phyloP scores from a whole-genome alignment of 345 rosid genomes.

The Populus deltoides region DNA sequence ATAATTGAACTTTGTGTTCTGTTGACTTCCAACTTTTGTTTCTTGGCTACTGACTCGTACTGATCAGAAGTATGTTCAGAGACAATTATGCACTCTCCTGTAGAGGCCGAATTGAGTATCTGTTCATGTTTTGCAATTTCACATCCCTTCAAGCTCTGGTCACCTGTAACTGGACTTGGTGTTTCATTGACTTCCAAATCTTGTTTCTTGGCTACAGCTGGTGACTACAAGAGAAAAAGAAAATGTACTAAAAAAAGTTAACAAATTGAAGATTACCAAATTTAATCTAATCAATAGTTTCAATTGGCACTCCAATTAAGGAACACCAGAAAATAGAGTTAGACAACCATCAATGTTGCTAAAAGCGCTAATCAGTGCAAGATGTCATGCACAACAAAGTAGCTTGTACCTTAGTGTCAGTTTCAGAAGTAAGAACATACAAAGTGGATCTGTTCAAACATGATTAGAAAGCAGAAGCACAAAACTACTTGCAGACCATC shows the following conservation, averaged over 20 bases:
- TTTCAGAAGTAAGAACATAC: background rate
- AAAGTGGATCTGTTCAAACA: background rate
- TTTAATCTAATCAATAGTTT: background rate
- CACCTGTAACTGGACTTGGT: conserved; percentile 7
- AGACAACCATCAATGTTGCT: background rate
- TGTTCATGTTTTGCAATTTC: conserved; percentile 25
- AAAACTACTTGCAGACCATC: too few species aligned
- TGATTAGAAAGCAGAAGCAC: too few species aligned
- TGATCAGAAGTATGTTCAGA: conserved; percentile 15
- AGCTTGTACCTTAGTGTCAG: background rate
- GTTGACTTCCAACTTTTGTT: background rate
- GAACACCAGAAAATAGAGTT: background rate
- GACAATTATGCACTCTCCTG: conserved; percentile 19
- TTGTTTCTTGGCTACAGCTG: conserved; percentile 33
- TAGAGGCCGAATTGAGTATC: conserved; percentile 18
- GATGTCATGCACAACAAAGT: background rate
- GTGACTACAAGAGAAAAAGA: conserved; percentile 24
- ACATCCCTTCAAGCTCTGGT: conserved; percentile 21
- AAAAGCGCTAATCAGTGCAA: background rate
- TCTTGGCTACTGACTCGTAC: conserved; percentile 13
- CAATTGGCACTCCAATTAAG: background rate
- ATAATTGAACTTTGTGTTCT: conserved; percentile 13
- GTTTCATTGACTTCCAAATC: conserved; percentile 18
- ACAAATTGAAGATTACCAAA: background rate
- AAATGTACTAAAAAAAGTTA: conserved; percentile 1